Evolutionary conservation across 2,329 filamentous ascomycete genomes (phyloP), one percentile per base, ranked within the genome.

Genomic region (Incumbomyces delicatus): DNA sequence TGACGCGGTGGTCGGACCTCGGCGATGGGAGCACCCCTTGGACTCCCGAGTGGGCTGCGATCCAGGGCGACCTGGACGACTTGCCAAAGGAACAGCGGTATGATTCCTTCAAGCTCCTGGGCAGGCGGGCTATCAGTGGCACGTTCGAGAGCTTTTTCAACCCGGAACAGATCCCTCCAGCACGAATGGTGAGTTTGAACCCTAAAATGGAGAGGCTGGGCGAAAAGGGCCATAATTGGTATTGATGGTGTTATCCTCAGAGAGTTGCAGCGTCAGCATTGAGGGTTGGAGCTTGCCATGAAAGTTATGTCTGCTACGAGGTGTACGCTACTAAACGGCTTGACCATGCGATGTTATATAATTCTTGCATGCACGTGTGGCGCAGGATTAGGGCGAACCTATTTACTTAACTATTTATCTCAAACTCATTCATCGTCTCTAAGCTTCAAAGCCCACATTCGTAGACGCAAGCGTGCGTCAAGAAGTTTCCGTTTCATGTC

Each of bases 1-100:
- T 80, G 3, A 81, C 77, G 6, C 63, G 78, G 14, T 82, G 78
- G 78, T 74, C 71, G 50, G 78, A 82, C 60, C 58, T 82, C 13
- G 78, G 78, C 1, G 68, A 78, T 58, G 75, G 75, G 1, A 68
- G 61, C 1, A 67, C 65, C 8, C 74, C 77, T 2, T 63, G 63
- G 10, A 68, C 63, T n/a, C 63, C 63, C 3, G 74, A 78, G 50
- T 80, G 78, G 72, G 70, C 69, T 10, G 72, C 76, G n/a, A 66
- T 73, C 31, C 76, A 75, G 55, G 74, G 73, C 4, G 52, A 65
- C 11, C 22, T 38, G 13, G 34, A 31, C 14, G 11, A 37, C 16
- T 18, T 37, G 13, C 17, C 7, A 22, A 37, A 37, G 33, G 18
- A 30, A 17, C 4, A 38, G 12, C 27, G 42, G n/a, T 45, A 38